Evolutionary conservation across 1,139 yeast species (phyloP), one percentile per base, ranked within the genome.

Genomic region (Citeromyces siamensis): DNA sequence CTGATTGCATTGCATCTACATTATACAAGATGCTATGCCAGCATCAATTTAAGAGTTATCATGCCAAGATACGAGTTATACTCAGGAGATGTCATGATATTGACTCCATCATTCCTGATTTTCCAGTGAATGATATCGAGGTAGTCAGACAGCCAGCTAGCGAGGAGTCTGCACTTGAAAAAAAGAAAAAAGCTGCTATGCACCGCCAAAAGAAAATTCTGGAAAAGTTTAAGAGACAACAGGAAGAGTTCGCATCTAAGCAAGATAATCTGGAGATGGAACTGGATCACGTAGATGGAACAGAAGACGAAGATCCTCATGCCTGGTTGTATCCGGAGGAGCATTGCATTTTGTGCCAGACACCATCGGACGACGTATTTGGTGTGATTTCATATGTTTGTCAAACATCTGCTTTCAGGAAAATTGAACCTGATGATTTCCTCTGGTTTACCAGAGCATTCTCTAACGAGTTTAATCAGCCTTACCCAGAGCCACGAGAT

Each of bases 311-410:
- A n/a, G 48, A 46, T 20, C 44, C 47, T 23, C 52, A 49, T 35
- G 51, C 46, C 12, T 83, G 94, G 94, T 60, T 60, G 29, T 85
- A 72, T 48, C 94, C 95, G 0, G 81, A 76, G 32, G 78, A 79
- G 29, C 81, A 76, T 42, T 90, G 98, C 52, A 79, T 88, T 31
- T 65, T 90, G 21, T 90, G 98, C 53, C 94, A 88, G 47, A 85
- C 84, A 73, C 79, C 86, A 0, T 68, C 77, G 3, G 71, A 73
- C 18, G 86, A 83, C 8, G 72, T 84, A 0, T 85, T 81, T 59
- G 96, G 95, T 0, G 67, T 81, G 12, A 71, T 82, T 32, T 68
- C 80, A 7, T 68, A 74, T 48, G 62, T 79, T 20, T 62, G 75
- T 3, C 68, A 67, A 35, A 64, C 82, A 0, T 71, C 83, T 5